Evolutionary conservation across 345 rosid species (phyloP).

Genomic region (Punica granatum): DNA sequence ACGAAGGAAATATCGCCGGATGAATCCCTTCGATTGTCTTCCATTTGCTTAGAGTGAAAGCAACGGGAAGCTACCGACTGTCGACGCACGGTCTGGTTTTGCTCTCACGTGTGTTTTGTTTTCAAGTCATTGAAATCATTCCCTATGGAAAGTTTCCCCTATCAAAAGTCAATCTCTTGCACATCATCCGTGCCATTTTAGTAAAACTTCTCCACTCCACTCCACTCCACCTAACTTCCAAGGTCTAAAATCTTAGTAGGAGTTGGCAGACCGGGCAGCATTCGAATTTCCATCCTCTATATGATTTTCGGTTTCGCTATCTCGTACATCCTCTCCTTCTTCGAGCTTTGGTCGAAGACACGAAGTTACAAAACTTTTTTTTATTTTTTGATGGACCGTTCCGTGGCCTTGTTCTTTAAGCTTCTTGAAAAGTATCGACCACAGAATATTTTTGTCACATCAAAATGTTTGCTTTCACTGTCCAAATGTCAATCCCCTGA

Average conservation of each 20-base stretch:
- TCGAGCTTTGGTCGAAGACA: background rate
- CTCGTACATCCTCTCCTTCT: background rate
- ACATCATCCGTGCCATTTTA: background rate
- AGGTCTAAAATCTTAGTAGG: no score
- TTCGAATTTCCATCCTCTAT: background rate
- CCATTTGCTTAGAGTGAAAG: no score
- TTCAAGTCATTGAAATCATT: background rate
- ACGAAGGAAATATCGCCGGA: no score
- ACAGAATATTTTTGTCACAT: background rate
- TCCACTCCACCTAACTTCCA: background rate
- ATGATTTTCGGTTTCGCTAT: background rate
- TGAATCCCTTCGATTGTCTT: no score
- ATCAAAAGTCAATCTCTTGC: background rate
- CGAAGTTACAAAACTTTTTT: no score
- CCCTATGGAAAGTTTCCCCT: background rate
- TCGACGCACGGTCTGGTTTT: no score
- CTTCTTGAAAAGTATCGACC: background rate
- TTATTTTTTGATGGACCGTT: background rate
- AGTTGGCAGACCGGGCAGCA: background rate
- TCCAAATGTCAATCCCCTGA: constrained; percentile 1
- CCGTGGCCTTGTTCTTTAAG: background rate
- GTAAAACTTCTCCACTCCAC: background rate
- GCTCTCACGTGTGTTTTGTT: background rate
- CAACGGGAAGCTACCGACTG: no score
- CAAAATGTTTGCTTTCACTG: background rate